Base-by-base conservation (phyloP, 306 rosid genomes). In the Herpetospermum pedunculosum region DNA sequence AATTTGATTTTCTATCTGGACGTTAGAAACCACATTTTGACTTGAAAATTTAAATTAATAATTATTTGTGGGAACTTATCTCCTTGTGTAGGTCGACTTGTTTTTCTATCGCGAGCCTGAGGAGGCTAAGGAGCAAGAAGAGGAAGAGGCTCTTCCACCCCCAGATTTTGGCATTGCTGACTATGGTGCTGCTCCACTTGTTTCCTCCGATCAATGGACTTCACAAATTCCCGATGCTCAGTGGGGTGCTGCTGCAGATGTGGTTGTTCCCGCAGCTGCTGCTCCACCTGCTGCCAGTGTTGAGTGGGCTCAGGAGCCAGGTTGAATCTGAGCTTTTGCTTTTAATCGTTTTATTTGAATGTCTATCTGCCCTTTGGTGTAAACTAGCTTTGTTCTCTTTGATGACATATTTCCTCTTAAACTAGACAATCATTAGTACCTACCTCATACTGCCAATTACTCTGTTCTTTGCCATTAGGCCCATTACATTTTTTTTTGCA, bases 51-150 rank as follows among this genome's bases (percentile, higher is more conserved):
- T 47, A 1, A 2, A 44, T 43, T 28, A 26, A 7, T 3, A 2
- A 6, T 15, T 43, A 8, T 28, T 26, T 0, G 2, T 14, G 35
- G 28, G 41, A 46, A 28, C 21, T 28, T 19, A 1, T 74, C 77
- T 15, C 5, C 37, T 49, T 41, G 34, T 70, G 76, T 80, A 91
- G 97, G 96, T 89, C 25, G 97, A 93, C 76, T 53, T 93, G 54
- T 93, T 93, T 84, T 91, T 93, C 88, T 89, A 93, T 4, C 86
- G 97, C 23, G 97, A 93, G 60, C 98, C 96, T 0, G 97, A 90
- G 83, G 98, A 90, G 84, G 82, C 96, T 5, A 90, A 88, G 79
- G 75, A 77, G 62, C 79, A 71, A 57, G 96, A 93, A 69, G 94
- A 88, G 25, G 98, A 91, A 16, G 94, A 93, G 72, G 87, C 79